Percentiles rank a stretch among this genome's conserved stretches.
Evolutionary conservation across 2,329 filamentous ascomycete species (phyloP).

Genomic region (Lachnellula hyalina): DNA sequence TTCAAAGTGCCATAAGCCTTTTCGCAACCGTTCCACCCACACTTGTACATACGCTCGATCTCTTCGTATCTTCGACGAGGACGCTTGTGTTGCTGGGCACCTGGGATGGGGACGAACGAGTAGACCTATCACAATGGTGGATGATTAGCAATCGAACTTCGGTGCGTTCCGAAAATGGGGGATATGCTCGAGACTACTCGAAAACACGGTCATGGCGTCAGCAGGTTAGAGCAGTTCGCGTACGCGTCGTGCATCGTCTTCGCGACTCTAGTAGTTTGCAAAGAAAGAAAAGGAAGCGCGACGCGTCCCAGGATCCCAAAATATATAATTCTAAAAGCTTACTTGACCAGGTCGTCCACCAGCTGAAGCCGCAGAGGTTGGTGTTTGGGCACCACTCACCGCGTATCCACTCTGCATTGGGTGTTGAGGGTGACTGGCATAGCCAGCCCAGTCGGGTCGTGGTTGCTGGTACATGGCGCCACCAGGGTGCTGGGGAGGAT

Average conservation of each 20-base stretch:
- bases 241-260: background rate
- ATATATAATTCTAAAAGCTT: constrained; percentile 33
- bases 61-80: constrained; percentile 92
- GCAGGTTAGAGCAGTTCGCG: background rate
- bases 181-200: constrained; percentile 9
- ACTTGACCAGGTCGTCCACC: constrained; percentile 55
- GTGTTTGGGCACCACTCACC: constrained; percentile 36
- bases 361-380: constrained; percentile 48
- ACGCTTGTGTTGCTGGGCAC: constrained; percentile 94
- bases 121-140: constrained; percentile 66
- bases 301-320: background rate
- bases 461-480: constrained; percentile 61
- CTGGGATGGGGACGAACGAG: constrained; percentile 95
- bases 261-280: background rate
- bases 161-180: background rate
- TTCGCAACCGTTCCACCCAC: constrained; percentile 96
- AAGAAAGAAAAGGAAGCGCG: background rate
- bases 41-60: constrained; percentile 99
- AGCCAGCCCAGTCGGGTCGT: constrained; percentile 70
- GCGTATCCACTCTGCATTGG: constrained; percentile 29
- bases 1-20: constrained; percentile 98
- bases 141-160: background rate
- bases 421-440: constrained; percentile 45
- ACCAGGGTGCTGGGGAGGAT: constrained; percentile 51
- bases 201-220: background rate